phyloP scores from a whole-genome alignment of 2,329 filamentous ascomycete genomes.

The Alternaria sp. region DNA sequence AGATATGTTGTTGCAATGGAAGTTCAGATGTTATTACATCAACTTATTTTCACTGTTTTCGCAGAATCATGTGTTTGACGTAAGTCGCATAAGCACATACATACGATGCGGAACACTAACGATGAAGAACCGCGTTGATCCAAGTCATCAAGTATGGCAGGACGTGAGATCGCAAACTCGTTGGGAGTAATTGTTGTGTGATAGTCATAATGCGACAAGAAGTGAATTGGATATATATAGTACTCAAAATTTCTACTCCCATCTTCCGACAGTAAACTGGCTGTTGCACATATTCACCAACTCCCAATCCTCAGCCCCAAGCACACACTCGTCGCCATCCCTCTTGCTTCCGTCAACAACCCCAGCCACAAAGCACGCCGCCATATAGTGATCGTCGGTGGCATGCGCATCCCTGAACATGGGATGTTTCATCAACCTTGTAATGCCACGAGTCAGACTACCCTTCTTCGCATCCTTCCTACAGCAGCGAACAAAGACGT shows the following conservation, averaged over 20 bases:
- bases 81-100: not conserved
- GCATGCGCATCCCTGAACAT: constrained; percentile 70
- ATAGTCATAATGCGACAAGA: not conserved
- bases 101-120: not conserved
- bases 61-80: not conserved
- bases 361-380: constrained; percentile 68
- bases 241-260: constrained; percentile 13
- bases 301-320: constrained; percentile 44
- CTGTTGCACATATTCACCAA: constrained; percentile 46
- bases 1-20: not conserved
- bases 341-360: constrained; percentile 34
- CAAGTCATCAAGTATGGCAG: not conserved
- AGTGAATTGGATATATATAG: not conserved
- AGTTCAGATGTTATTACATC: too few species aligned
- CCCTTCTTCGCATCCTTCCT: constrained; percentile 55
- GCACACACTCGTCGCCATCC: constrained; percentile 27
- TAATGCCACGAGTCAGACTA: constrained; percentile 60
- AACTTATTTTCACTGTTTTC: not conserved
- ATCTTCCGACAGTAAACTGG: constrained; percentile 40
- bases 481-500: constrained; percentile 61
- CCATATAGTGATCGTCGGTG: constrained; percentile 75
- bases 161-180: not conserved
- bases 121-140: not conserved
- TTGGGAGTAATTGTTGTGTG: not conserved
- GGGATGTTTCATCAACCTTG: constrained; percentile 72